Evolutionary conservation across 805 yeast species (phyloP).

Genomic region (Yamadazyma endophytica): DNA sequence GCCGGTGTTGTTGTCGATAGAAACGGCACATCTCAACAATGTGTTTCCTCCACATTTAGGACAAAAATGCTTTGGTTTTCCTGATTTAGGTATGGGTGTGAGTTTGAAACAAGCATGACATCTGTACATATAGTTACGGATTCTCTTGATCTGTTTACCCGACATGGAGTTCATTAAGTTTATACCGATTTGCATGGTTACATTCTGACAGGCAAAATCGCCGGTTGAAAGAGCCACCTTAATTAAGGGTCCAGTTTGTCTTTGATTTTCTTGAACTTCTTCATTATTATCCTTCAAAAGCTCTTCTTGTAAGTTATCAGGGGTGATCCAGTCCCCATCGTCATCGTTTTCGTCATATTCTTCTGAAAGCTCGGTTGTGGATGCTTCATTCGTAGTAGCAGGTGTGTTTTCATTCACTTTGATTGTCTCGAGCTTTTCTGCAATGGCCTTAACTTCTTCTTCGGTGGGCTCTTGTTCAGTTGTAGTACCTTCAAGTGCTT

Average conservation of each 20-base stretch:
- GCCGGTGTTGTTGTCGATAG: slow-evolving; percentile 76
- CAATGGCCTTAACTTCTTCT: slow-evolving; percentile 1
- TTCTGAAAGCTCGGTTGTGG: slow-evolving; percentile 24
- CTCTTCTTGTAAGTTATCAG: slow-evolving; percentile 72
- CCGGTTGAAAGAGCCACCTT: slow-evolving; percentile 88
- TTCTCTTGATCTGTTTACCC: slow-evolving; percentile 79
- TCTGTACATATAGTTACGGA: slow-evolving; percentile 89
- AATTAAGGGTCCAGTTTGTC: slow-evolving; percentile 31
- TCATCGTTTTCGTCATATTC: slow-evolving; percentile 76
- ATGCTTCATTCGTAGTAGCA: slow-evolving; percentile 1
- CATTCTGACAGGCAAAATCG: slow-evolving; percentile 97
- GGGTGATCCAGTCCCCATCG: slow-evolving; percentile 88
- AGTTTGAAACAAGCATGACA: slow-evolving; percentile 95
- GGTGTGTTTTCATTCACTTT: background rate
- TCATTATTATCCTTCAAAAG: slow-evolving; percentile 66
- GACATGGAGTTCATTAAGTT: slow-evolving; percentile 79
- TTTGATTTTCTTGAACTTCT: slow-evolving; percentile 38
- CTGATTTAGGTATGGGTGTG: slow-evolving; percentile 72
- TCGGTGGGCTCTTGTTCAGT: slow-evolving; percentile 1
- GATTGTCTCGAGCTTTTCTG: background rate
- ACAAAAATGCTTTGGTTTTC: slow-evolving; percentile 82
- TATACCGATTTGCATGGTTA: slow-evolving; percentile 84
- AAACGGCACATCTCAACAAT: slow-evolving; percentile 82
- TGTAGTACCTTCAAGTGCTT: slow-evolving; percentile 15
- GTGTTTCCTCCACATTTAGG: slow-evolving; percentile 95